A percentile compares a stretch with the other conserved stretches of the same genome.
phyloP scores from a whole-genome alignment of 2,329 filamentous ascomycete genomes.

The Calonectria pseudoturangicola region DNA sequence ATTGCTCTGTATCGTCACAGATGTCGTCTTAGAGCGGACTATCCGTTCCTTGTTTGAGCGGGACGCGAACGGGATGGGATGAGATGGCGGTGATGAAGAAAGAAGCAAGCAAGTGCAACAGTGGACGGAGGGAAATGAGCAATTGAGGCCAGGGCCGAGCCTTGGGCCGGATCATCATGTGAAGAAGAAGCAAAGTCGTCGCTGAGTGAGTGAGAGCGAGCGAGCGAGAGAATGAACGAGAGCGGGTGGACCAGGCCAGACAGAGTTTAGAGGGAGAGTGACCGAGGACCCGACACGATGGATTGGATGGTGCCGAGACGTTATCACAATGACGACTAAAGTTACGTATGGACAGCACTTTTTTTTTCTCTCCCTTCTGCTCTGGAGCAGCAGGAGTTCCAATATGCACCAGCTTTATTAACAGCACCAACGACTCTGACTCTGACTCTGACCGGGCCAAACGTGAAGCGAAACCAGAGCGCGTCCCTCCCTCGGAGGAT shows the following conservation, averaged over 20 bases:
- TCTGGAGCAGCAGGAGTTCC: neutral
- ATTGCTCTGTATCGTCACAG: conserved; percentile 19
- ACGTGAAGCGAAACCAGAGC: conserved; percentile 4
- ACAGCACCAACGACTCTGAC: neutral
- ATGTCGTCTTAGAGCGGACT: neutral
- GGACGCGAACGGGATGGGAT: neutral
- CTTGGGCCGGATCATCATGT: conserved; percentile 20
- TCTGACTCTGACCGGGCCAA: neutral
- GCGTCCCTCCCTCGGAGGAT: neutral
- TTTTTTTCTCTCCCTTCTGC: neutral
- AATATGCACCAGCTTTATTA: conserved; percentile 6
- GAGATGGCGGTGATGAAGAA: neutral
- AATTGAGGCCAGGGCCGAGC: neutral
- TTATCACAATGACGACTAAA: neutral
- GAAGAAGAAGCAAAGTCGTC: conserved; percentile 8
- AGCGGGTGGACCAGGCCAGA: neutral
- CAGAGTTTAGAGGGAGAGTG: neutral
- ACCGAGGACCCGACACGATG: conserved; percentile 30
- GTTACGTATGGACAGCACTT: neutral
- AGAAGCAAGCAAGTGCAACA: conserved; percentile 25
- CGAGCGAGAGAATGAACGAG: neutral
- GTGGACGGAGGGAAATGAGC: conserved; percentile 18
- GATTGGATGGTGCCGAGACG: conserved; percentile 20
- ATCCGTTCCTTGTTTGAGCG: neutral
- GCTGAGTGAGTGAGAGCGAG: neutral